Evolutionary conservation across 2,329 filamentous ascomycete species (phyloP), one percentile per base, ranked within the genome.

Genomic region (Trichothecium roseum): DNA sequence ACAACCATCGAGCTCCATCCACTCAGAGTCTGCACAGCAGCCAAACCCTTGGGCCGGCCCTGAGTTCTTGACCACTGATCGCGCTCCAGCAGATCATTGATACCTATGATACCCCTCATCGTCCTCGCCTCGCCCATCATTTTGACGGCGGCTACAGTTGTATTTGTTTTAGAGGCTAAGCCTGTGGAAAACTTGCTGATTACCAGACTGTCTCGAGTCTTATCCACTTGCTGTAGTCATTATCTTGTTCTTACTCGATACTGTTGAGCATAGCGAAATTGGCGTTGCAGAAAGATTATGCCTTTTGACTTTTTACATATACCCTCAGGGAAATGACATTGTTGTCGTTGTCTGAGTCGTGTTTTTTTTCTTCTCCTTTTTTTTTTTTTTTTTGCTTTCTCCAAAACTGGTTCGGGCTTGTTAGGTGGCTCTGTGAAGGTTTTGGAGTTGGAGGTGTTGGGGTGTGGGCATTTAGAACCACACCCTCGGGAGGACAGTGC

Each of bases 181-280:
- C 20, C 10, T 24, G 20, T 24, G 20, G 20, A 24, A 24, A 24
- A 24, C 20, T 24, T n/a, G 20, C 6, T 6, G 20, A 24, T 6
- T 24, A 6, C 20, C 10, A 6, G 20, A 6, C 20, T 24, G 20
- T 24, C 20, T 24, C 20, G 20, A 24, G 20, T 24, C 20, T 10
- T 24, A 10, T 24, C 20, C 20, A 24, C 16, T 18, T 32, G 30
- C 29, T 37, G 32, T 33, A 31, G 29, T 15, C 17, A 32, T 33
- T 29, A 10, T 18, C 30, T 14, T 34, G 10, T 15, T 34, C 26
- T 13, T 24, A 20, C 28, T 30, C 34, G 5, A 24, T 50, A 46
- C 49, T 44, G 50, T 32, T 51, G 52, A 56, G 57, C 58, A 62
- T 62, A 62, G 59, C 59, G 59, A 56, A 47, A 41, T 44, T 37